A percentile compares a stretch with the other conserved stretches of the same genome.
Evolutionary conservation across 495 filamentous ascomycete species (phyloP).

Genomic region (Podospora tetraspora): DNA sequence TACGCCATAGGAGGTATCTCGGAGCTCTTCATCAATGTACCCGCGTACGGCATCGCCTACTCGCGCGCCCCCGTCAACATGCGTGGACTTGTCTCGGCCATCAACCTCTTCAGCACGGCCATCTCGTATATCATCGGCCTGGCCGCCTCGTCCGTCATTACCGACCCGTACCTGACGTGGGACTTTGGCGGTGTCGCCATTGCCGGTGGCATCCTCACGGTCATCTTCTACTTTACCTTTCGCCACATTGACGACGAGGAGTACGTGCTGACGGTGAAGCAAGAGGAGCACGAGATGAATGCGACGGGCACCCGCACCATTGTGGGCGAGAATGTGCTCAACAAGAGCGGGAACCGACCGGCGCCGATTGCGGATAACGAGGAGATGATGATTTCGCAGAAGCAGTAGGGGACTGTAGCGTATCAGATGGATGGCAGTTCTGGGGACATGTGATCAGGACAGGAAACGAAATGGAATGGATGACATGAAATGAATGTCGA

Average conservation of each 20-base stretch:
- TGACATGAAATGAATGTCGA: not conserved
- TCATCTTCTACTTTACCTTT: conserved; percentile 48
- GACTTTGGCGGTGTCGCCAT: conserved; percentile 50
- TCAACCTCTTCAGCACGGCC: conserved; percentile 58
- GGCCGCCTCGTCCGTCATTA: conserved; percentile 54
- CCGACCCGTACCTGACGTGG: conserved; percentile 56
- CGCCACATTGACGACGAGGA: conserved; percentile 47
- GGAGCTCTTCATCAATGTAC: conserved; percentile 65
- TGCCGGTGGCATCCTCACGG: conserved; percentile 40
- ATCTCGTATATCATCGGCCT: conserved; percentile 55
- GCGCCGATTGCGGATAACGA: conserved; percentile 39
- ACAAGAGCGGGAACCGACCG: conserved; percentile 35
- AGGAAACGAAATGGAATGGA: not conserved
- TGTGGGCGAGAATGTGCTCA: conserved; percentile 37
- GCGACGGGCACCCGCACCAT: conserved; percentile 31
- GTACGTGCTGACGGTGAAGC: conserved; percentile 37
- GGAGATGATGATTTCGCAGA: conserved; percentile 42
- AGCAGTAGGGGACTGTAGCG: conserved; percentile 26
- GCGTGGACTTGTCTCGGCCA: conserved; percentile 61
- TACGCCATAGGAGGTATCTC: conserved; percentile 56
- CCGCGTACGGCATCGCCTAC: conserved; percentile 68
- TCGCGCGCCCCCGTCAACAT: conserved; percentile 63
- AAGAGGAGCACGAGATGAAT: conserved; percentile 34
- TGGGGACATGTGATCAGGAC: not conserved
- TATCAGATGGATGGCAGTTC: not conserved